phyloP scores from a whole-genome alignment of 805 yeast genomes.

The Yamadazyma sp. region DNA sequence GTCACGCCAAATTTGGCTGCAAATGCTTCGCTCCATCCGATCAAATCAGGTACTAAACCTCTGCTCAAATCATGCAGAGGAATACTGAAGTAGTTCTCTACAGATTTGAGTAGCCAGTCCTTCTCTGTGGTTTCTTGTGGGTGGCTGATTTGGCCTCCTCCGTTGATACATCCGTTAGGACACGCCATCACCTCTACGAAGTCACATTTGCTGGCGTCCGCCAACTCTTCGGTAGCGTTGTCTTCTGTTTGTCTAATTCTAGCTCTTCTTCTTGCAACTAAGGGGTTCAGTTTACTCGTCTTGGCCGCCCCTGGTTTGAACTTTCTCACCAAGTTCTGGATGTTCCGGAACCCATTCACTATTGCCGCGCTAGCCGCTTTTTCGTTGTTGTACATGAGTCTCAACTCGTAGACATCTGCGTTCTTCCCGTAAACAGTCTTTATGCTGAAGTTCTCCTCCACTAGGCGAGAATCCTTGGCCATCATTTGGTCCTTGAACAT shows the following conservation, averaged over 20 bases:
- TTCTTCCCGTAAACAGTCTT: slow-evolving; percentile 64
- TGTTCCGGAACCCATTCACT: slow-evolving; percentile 90
- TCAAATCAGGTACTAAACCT: slow-evolving; percentile 18
- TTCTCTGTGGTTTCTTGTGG: slow-evolving; percentile 39
- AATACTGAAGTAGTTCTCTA: slow-evolving; percentile 34
- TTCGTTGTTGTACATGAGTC: slow-evolving; percentile 44
- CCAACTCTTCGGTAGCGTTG: slow-evolving; percentile 24
- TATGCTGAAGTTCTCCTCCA: slow-evolving; percentile 27
- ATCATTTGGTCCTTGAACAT: slow-evolving; percentile 31
- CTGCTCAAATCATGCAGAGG: slow-evolving; percentile 18
- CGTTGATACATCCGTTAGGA: slow-evolving; percentile 96
- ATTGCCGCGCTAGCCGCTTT: slow-evolving; percentile 55
- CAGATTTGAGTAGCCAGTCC: slow-evolving; percentile 45
- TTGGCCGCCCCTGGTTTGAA: slow-evolving; percentile 45
- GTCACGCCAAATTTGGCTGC: slow-evolving; percentile 26
- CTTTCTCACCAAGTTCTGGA: slow-evolving; percentile 88
- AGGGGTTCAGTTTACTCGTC: slow-evolving; percentile 36
- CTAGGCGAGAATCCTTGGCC: slow-evolving; percentile 16
- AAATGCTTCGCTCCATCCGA: slow-evolving; percentile 37
- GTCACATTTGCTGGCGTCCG: slow-evolving; percentile 69
- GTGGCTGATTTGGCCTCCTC: slow-evolving; percentile 83
- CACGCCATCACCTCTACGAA: slow-evolving; percentile 97
- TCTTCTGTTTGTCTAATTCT: slow-evolving; percentile 25
- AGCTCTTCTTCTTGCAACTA: slow-evolving; percentile 47
- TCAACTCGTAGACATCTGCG: slow-evolving; percentile 69